Percentiles rank a stretch among this genome's conserved stretches.
Conservation (phyloP, 495 filamentous ascomycete species). For the Tuber magnatum region DNA sequence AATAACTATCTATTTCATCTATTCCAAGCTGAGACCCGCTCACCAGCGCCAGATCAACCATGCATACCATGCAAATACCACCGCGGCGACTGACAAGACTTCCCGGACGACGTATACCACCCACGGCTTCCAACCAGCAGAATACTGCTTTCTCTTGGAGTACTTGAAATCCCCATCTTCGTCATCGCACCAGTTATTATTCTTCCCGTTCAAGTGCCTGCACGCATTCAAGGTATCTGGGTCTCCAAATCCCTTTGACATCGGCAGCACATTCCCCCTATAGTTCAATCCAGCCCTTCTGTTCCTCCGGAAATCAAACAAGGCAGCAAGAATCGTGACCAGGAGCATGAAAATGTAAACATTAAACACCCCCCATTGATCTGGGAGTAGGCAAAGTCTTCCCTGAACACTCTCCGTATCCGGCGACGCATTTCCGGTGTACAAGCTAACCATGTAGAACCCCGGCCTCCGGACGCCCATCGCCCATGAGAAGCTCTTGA, state of each 20-base stretch:
- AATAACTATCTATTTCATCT: background rate
- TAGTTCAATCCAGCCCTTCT: background rate
- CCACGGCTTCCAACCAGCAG: background rate
- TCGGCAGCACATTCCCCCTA: background rate
- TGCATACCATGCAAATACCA: background rate
- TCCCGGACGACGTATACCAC: background rate
- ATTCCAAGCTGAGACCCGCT: background rate
- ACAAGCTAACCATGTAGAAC: constrained; percentile 79
- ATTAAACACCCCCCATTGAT: constrained; percentile 75
- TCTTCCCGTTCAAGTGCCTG: background rate
- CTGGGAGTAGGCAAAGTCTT: constrained; percentile 84
- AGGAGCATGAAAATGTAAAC: constrained; percentile 60
- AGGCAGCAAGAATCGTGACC: constrained; percentile 43
- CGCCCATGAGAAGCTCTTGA: constrained; percentile 87
- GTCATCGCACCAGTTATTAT: background rate
- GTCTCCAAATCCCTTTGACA: background rate
- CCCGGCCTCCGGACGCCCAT: constrained; percentile 93
- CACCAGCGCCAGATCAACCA: background rate
- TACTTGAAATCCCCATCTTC: constrained; percentile 4
- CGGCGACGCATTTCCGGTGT: constrained; percentile 51
- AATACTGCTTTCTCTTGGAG: background rate
- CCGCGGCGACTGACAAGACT: background rate
- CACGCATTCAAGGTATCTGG: background rate
- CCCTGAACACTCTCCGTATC: constrained; percentile 62
- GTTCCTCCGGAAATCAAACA: background rate